phyloP scores from a whole-genome alignment of 108 stramenopile species.

The Nitzschia palea region DNA sequence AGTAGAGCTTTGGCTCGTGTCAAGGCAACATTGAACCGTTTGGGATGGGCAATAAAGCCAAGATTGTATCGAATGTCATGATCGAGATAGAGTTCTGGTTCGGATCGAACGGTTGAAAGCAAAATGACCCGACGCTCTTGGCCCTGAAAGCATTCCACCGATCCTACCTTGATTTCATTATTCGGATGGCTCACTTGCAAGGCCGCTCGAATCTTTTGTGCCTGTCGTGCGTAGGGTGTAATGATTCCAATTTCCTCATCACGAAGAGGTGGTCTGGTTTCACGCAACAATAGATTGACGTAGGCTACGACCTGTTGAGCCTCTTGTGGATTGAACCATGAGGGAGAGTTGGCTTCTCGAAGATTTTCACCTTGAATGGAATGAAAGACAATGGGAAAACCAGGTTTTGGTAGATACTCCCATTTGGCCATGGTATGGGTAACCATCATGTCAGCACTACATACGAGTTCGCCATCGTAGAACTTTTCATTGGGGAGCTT shows the following conservation, averaged over 20 bases:
- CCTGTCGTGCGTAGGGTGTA: constrained; percentile 64
- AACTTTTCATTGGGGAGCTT: constrained; percentile 59
- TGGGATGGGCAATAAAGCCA: constrained; percentile 84
- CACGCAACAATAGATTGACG: constrained; percentile 54
- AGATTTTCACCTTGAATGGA: constrained; percentile 62
- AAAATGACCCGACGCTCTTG: constrained; percentile 78
- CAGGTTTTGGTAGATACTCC: constrained; percentile 57
- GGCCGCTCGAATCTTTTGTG: constrained; percentile 59
- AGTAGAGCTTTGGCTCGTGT: constrained; percentile 79
- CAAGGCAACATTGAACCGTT: constrained; percentile 85
- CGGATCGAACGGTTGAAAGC: constrained; percentile 78
- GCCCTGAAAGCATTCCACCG: constrained; percentile 88
- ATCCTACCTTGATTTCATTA: constrained; percentile 67
- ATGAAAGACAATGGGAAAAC: constrained; percentile 69
- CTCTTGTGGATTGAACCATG: constrained; percentile 87
- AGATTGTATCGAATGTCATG: constrained; percentile 64
- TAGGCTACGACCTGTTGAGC: constrained; percentile 62
- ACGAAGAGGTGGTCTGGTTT: constrained; percentile 33
- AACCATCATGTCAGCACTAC: constrained; percentile 35
- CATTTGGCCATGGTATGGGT: constrained; percentile 44
- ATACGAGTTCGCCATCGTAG: constrained; percentile 51
- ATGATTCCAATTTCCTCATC: constrained; percentile 68
- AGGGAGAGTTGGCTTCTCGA: constrained; percentile 71
- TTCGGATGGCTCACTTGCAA: constrained; percentile 23
- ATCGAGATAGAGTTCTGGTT: constrained; percentile 38